Percentiles rank a stretch among this genome's conserved stretches.
These are phyloP conservation scores for Cyberlindnera veronae DNA, from an alignment of 805 yeast genomes.

Conservation along the genomic window DNA sequence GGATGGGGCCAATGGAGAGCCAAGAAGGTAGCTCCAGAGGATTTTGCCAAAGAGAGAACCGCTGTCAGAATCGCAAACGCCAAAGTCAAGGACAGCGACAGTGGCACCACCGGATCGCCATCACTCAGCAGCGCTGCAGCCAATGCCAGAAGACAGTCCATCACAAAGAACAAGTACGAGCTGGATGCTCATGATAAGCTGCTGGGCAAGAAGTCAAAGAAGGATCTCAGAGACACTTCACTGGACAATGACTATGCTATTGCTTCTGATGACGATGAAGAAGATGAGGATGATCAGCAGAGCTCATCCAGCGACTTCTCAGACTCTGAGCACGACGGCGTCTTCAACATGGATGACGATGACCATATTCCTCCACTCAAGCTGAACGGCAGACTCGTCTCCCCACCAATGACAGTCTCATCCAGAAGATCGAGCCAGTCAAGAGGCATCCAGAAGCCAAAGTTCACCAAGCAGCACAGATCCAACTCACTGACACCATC, in stretches of 20 bases:
- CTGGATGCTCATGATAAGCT: slow-evolving; percentile 26
- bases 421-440: slow-evolving; percentile 17
- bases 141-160: slow-evolving; percentile 30
- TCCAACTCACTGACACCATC: slow-evolving; percentile 36
- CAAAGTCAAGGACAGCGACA: slow-evolving; percentile 41
- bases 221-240: slow-evolving; percentile 14
- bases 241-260: slow-evolving; percentile 30
- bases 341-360: slow-evolving; percentile 36
- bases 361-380: slow-evolving; percentile 28
- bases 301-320: slow-evolving; percentile 25
- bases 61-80: slow-evolving; percentile 36
- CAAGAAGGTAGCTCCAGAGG: slow-evolving; percentile 39
- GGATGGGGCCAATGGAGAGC: slow-evolving; percentile 99
- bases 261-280: slow-evolving; percentile 32
- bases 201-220: slow-evolving; percentile 11
- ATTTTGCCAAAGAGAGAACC: slow-evolving; percentile 39
- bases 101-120: neutral
- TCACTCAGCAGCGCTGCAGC: slow-evolving; percentile 8
- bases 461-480: slow-evolving; percentile 26
- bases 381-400: slow-evolving; percentile 24
- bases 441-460: slow-evolving; percentile 27
- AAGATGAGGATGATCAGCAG: slow-evolving; percentile 31
- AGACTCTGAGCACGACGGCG: slow-evolving; percentile 32
- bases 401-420: slow-evolving; percentile 18
- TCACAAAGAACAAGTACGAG: slow-evolving; percentile 27